Conservation (phyloP, 169 alveolate genomes). For the Eimeria tenella region DNA sequence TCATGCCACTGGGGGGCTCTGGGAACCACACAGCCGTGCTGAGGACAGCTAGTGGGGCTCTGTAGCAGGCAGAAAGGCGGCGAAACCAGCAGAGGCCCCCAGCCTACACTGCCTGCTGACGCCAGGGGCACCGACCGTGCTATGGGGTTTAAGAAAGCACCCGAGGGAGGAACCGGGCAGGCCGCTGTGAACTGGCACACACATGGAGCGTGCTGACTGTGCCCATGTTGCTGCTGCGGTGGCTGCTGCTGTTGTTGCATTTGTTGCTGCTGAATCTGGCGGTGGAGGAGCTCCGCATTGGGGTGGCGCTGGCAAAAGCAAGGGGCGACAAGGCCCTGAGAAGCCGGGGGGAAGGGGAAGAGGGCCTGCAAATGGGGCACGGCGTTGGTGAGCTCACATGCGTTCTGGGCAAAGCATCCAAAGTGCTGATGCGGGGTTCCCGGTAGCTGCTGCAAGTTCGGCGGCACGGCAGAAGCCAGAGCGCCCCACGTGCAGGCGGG, state of each 20-base stretch:
- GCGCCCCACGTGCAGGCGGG: constrained; percentile 4
- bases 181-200: constrained; percentile 13
- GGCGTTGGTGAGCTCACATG: not conserved
- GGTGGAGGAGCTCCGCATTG: not conserved
- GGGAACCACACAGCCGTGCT: not conserved
- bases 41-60: not conserved
- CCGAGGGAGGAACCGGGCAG: not conserved
- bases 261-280: constrained; percentile 25
- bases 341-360: not conserved
- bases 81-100: not conserved
- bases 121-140: not conserved
- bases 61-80: not conserved
- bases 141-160: not conserved
- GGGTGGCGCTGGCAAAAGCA: constrained; percentile 8
- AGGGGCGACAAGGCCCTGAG: not conserved
- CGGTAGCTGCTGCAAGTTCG: not conserved
- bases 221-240: constrained; percentile 2
- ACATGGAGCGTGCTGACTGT: not conserved
- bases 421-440: not conserved
- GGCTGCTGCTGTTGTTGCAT: not conserved
- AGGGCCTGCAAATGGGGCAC: not conserved
- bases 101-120: not conserved
- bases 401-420: not conserved
- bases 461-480: not conserved
- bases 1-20: constrained; percentile 39